Evolutionary conservation across 2,329 filamentous ascomycete species (phyloP).

Genomic region (Beauveria sp.): DNA sequence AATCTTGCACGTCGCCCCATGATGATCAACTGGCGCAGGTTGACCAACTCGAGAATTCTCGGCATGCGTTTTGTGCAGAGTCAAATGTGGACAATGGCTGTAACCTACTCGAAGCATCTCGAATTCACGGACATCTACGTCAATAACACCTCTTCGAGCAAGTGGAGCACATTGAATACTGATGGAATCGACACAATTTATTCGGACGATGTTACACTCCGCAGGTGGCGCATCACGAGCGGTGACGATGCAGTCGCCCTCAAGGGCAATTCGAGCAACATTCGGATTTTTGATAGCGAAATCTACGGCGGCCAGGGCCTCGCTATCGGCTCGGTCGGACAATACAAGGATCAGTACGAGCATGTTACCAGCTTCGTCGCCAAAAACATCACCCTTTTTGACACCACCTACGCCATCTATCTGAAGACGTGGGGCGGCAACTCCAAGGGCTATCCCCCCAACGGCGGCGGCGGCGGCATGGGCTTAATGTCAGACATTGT

Average conservation of each 20-base stretch:
- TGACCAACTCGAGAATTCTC: conserved; percentile 40
- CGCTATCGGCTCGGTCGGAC: conserved; percentile 51
- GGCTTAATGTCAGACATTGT: conserved; percentile 30
- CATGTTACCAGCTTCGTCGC: conserved; percentile 41
- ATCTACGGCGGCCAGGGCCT: conserved; percentile 45
- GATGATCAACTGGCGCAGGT: conserved; percentile 37
- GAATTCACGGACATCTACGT: conserved; percentile 44
- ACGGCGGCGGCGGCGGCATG: conserved; percentile 49
- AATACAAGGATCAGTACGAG: conserved; percentile 41
- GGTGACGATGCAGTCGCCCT: conserved; percentile 47
- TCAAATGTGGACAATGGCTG: conserved; percentile 55
- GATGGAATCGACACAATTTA: conserved; percentile 45
- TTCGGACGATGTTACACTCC: conserved; percentile 43
- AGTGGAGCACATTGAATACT: conserved; percentile 30
- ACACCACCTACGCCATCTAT: conserved; percentile 42
- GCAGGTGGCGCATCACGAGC: conserved; percentile 41
- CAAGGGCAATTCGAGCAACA: conserved; percentile 50
- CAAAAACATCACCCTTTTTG: conserved; percentile 37
- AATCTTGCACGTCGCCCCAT: conserved; percentile 45
- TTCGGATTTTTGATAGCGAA: conserved; percentile 39
- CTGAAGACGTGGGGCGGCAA: conserved; percentile 53
- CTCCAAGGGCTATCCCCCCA: conserved; percentile 43
- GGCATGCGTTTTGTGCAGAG: conserved; percentile 45
- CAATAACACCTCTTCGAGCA: conserved; percentile 37
- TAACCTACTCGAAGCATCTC: conserved; percentile 39